Evolutionary conservation across 495 filamentous ascomycete genomes (phyloP).

Genomic region (Penicillium canariense): DNA sequence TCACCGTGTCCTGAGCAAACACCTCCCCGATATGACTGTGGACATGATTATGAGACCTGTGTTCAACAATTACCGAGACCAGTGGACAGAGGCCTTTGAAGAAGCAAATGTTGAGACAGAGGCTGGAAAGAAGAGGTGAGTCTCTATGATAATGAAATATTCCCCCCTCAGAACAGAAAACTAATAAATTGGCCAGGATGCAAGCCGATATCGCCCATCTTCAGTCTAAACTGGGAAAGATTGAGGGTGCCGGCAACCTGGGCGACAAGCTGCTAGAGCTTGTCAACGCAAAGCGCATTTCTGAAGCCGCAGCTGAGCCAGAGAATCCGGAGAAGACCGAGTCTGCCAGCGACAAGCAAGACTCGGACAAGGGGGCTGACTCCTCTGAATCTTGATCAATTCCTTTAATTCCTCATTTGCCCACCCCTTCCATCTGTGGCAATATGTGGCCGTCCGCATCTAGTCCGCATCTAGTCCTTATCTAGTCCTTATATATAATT

Average conservation of each 20-base stretch:
- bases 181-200: constrained; percentile 57
- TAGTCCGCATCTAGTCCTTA: no score
- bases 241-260: constrained; percentile 75
- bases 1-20: constrained; percentile 82
- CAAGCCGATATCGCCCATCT: constrained; percentile 77
- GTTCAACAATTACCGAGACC: constrained; percentile 80
- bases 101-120: constrained; percentile 65
- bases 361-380: constrained; percentile 16
- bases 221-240: constrained; percentile 66
- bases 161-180: neutral
- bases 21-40: constrained; percentile 76
- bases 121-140: constrained; percentile 69
- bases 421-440: neutral
- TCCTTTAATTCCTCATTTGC: neutral
- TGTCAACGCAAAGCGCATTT: constrained; percentile 57
- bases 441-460: no score
- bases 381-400: constrained; percentile 13
- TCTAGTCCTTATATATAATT: constrained; percentile 19
- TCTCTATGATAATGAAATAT: neutral
- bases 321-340: constrained; percentile 8
- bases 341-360: constrained; percentile 10
- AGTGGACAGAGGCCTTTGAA: constrained; percentile 72
- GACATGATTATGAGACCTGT: constrained; percentile 87
- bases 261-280: constrained; percentile 66
- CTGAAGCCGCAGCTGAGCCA: constrained; percentile 12